These are phyloP conservation scores for Daucus carota DNA, from an alignment of 129 eudicot genomes.

Conservation along the genomic window DH1_v3.0 NC_030384.2:40489001-40489500, in stretches of 20 bases:
- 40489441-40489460: not conserved
- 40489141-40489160: not conserved
- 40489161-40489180: not conserved
- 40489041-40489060: not conserved
- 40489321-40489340: not conserved
- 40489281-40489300: conserved; percentile 10
- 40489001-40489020: not conserved
- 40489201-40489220: not conserved
- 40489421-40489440: not conserved
- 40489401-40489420: not conserved
- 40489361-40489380: not conserved
- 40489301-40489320: not conserved
- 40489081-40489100: not conserved
- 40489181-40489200: not conserved
- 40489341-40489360: not conserved
- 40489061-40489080: not conserved
- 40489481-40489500: not conserved
- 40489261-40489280: conserved; percentile 17
- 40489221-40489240: conserved; percentile 22
- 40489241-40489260: conserved; percentile 17
- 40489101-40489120: not conserved
- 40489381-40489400: not conserved
- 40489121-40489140: not conserved
- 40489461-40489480: not conserved
- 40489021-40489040: not conserved